Evolutionary conservation across 2,329 filamentous ascomycete genomes (phyloP), one percentile per base, ranked within the genome.

Genomic region (Coniochaeta hoffmannii): DNA sequence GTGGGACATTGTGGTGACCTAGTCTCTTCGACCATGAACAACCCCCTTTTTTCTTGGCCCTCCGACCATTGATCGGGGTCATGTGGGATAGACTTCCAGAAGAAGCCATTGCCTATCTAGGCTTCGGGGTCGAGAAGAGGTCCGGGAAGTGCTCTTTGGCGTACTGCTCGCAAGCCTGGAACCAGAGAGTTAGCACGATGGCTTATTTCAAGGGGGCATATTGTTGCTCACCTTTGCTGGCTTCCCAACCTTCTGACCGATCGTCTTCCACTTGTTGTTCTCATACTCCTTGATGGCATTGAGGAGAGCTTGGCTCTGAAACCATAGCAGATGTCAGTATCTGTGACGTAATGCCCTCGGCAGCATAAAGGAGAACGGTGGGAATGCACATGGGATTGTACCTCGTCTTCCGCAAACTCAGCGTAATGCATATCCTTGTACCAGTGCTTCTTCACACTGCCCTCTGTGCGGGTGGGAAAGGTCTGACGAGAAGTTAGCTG

Each of bases 371-470:
- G 14, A 22, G 41, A 6, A 46, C 14, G 26, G 6, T 8, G 19
- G 38, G 38, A 17, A 6, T n/a, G 7, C n/a, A 22, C 12, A 12
- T 4, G 22, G 17, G 24, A 28, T 14, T 62, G 70, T 81, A 95
- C 90, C 84, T 97, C 94, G 68, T 97, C 91, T 76, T 97, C 93
- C 52, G 90, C 92, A 70, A 99, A 97, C 69, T 97, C 94, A 61
- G 94, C 94, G 70, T 97, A 97, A 69, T 99, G 94, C 94, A 99
- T 99, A 65, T 99, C 94, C 89, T 97, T 97, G 73, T 99, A 97
- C 93, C 94, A 99, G 71, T 99, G 94, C 75, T 97, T 99, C 80
- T 97, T 99, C 22, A 99, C 94, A 66, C 92, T 97, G 8, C 94
- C 94, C 74, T 99, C 94, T 41, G 94, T 99, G 65, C 94, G 82